Percentiles rank a stretch among this genome's conserved stretches.
Conservation (phyloP, 371 early-diverging fungal genomes). For the Basidiobolus heterosporus region DNA sequence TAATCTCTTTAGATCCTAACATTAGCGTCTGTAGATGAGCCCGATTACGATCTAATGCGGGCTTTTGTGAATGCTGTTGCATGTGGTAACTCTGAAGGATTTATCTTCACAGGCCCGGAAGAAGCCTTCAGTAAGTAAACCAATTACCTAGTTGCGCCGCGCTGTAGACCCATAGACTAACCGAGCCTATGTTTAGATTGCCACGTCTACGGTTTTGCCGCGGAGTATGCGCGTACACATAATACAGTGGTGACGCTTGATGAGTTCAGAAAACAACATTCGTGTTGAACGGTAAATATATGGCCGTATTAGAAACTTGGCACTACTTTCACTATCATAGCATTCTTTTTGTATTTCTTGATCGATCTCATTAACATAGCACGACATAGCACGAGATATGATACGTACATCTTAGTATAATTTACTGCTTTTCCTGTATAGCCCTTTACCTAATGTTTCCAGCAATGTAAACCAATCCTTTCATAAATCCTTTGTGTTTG, state of each 20-base stretch:
- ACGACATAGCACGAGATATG: no score
- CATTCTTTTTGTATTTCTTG: no score
- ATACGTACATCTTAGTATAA: no score
- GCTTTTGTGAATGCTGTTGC: constrained; percentile 1
- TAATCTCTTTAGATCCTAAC: background rate
- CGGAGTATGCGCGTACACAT: constrained; percentile 3
- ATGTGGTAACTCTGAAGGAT: background rate
- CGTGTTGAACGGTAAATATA: no score
- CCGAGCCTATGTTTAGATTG: constrained; percentile 1
- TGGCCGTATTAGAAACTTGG: no score
- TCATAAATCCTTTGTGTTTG: no score
- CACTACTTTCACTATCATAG: no score
- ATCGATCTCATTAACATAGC: no score
- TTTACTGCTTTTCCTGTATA: no score
- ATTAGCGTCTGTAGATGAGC: constrained; percentile 1
- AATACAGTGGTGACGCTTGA: constrained; percentile 3
- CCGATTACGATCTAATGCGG: constrained; percentile 3
- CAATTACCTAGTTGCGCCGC: no score
- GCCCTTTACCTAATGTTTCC: no score
- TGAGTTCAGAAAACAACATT: constrained; percentile 1
- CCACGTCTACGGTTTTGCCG: constrained; percentile 5
- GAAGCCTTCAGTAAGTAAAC: constrained; percentile 1
- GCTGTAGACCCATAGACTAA: background rate
- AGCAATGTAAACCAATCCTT: no score
- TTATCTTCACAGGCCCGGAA: background rate